A percentile compares a stretch with the other conserved stretches of the same genome.
These are phyloP conservation scores for Neurospora sp. DNA, from an alignment of 495 filamentous ascomycete genomes.

Conservation along the genomic window DNA sequence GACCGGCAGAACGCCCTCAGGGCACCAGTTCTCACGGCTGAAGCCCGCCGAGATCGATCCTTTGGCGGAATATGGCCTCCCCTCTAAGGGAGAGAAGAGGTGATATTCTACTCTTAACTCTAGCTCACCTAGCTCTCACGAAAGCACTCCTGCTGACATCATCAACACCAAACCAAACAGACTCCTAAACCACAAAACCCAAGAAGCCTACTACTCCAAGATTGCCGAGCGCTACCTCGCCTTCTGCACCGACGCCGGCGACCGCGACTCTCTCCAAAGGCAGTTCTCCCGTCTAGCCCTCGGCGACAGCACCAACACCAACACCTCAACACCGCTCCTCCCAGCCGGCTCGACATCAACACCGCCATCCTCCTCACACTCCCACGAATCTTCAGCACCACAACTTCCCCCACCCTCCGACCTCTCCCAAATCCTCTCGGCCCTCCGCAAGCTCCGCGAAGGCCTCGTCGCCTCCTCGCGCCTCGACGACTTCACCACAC, in stretches of 20 bases:
- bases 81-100: slow-evolving; percentile 74
- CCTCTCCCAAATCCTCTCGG: slow-evolving; percentile 40
- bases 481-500: slow-evolving; percentile 55
- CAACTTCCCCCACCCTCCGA: not conserved
- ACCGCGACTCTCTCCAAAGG: slow-evolving; percentile 57
- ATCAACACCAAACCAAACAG: slow-evolving; percentile 29
- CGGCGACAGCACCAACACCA: slow-evolving; percentile 3
- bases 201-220: slow-evolving; percentile 75
- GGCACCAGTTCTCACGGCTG: slow-evolving; percentile 53
- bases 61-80: slow-evolving; percentile 67
- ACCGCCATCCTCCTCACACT: not conserved
- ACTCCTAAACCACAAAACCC: slow-evolving; percentile 61
- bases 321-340: not conserved
- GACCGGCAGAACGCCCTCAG: slow-evolving; percentile 38
- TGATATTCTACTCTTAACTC: not conserved
- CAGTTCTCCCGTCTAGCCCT: slow-evolving; percentile 59
- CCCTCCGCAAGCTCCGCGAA: slow-evolving; percentile 88
- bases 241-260: slow-evolving; percentile 63
- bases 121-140: not conserved
- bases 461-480: slow-evolving; percentile 67
- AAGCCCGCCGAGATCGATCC: slow-evolving; percentile 62
- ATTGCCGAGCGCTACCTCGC: slow-evolving; percentile 79
- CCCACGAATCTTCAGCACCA: not conserved
- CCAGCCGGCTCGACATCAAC: not conserved
- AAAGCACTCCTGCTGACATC: not conserved